phyloP scores from a whole-genome alignment of 2,329 filamentous ascomycete genomes.

The Monosporascus sp. region DNA sequence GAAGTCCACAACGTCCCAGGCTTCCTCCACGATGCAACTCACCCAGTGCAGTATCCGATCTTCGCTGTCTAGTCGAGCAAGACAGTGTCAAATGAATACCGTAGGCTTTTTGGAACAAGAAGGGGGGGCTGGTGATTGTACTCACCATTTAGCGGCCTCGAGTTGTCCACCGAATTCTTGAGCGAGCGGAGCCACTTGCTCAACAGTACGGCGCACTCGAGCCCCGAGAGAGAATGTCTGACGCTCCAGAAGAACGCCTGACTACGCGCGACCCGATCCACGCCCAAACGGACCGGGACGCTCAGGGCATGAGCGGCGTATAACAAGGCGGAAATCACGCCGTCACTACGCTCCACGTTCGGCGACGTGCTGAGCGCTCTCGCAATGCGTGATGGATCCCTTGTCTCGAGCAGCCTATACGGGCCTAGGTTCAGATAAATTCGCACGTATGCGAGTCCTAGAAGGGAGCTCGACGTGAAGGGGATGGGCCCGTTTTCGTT shows the following conservation, averaged over 20 bases:
- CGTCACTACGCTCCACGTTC: slow-evolving; percentile 40
- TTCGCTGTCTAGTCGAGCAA: slow-evolving; percentile 29
- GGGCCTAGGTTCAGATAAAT: slow-evolving; percentile 41
- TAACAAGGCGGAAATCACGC: slow-evolving; percentile 42
- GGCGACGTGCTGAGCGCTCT: slow-evolving; percentile 32
- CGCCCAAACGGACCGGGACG: slow-evolving; percentile 49
- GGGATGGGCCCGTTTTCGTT: slow-evolving; percentile 35
- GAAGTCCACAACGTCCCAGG: slow-evolving; percentile 33
- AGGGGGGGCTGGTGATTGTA: neutral
- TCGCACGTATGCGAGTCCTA: slow-evolving; percentile 41
- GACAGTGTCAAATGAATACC: neutral
- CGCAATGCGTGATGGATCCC: slow-evolving; percentile 36
- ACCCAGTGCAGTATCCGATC: slow-evolving; percentile 42
- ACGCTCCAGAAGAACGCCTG: slow-evolving; percentile 54
- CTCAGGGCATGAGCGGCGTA: slow-evolving; percentile 51
- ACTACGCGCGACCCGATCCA: slow-evolving; percentile 48
- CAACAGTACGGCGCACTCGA: slow-evolving; percentile 50
- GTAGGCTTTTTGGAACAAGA: neutral
- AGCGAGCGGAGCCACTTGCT: slow-evolving; percentile 42
- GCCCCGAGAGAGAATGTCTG: slow-evolving; percentile 47
- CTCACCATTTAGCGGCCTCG: slow-evolving; percentile 23
- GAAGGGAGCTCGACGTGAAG: slow-evolving; percentile 40
- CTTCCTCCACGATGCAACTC: slow-evolving; percentile 39
- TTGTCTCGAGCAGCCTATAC: slow-evolving; percentile 36
- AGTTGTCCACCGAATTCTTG: slow-evolving; percentile 8